phyloP scores from a whole-genome alignment of 2,329 filamentous ascomycete species.

The Fusarium chuoi region DNA sequence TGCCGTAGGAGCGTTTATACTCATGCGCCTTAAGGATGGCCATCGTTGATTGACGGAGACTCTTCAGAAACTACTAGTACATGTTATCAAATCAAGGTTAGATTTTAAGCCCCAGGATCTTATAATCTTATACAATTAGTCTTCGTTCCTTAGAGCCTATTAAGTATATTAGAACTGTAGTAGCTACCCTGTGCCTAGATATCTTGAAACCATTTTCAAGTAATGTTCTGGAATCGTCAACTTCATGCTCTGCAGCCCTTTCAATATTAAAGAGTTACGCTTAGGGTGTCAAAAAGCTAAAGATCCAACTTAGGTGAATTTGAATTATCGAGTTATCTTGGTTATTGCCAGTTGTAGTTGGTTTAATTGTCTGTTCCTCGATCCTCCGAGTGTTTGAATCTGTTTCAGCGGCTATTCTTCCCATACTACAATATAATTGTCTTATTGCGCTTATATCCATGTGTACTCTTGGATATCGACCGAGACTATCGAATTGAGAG shows the following conservation, averaged over 20 bases:
- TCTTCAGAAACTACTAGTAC: neutral
- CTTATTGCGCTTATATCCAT: no score
- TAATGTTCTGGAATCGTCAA: rapidly evolving
- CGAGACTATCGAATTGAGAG: rapidly evolving
- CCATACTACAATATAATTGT: rapidly evolving
- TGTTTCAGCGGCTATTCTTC: neutral
- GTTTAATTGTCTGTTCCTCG: rapidly evolving
- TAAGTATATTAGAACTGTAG: rapidly evolving
- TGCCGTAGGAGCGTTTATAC: neutral
- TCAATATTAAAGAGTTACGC: neutral
- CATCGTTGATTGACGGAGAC: no score
- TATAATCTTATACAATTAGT: rapidly evolving
- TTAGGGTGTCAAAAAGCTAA: rapidly evolving
- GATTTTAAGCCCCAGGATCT: rapidly evolving
- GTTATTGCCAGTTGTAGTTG: rapidly evolving
- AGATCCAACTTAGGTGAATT: rapidly evolving
- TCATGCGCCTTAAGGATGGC: rapidly evolving
- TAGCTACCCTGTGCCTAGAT: neutral
- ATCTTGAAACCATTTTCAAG: neutral
- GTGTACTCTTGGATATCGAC: neutral
- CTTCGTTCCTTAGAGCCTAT: neutral
- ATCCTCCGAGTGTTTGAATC: rapidly evolving
- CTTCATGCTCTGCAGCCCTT: neutral
- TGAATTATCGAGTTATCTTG: rapidly evolving
- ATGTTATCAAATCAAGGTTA: rapidly evolving